Percentiles rank a stretch among this genome's conserved stretches.
These are phyloP conservation scores for Plasmodium gonderi DNA, from an alignment of 169 alveolate genomes.

Conservation along the genomic window DNA sequence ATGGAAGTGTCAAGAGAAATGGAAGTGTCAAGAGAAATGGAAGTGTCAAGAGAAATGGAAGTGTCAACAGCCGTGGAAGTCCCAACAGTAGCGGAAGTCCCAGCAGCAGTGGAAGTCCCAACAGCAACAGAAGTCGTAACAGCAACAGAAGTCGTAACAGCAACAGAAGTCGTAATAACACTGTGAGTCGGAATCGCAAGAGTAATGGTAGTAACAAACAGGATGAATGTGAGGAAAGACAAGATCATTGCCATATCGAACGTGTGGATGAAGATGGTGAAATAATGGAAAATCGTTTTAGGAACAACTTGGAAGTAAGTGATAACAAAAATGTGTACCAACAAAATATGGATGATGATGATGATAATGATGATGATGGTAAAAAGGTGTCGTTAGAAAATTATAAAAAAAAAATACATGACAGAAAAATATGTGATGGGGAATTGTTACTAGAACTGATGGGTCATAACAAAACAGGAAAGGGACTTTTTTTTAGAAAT, in stretches of 20 bases:
- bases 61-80: too few species aligned
- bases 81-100: too few species aligned
- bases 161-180: too few species aligned
- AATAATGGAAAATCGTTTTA: background rate
- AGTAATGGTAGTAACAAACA: too few species aligned
- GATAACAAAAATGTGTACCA: background rate
- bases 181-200: too few species aligned
- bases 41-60: background rate
- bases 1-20: background rate
- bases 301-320: background rate
- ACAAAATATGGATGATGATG: background rate
- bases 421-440: conserved; percentile 37
- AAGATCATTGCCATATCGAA: too few species aligned
- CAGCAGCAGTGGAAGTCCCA: background rate
- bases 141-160: too few species aligned
- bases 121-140: too few species aligned
- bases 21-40: background rate
- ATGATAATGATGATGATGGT: background rate
- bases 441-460: conserved; percentile 35
- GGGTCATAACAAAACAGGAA: conserved; percentile 59
- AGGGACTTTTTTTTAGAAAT: conserved; percentile 32
- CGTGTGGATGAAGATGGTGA: background rate
- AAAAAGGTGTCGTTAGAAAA: background rate
- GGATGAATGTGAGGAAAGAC: background rate
- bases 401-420: conserved; percentile 2